A percentile compares a stretch with the other conserved stretches of the same genome.
Conservation (phyloP, 2,329 filamentous ascomycete genomes). For the Sarocladiaceae sp. region DNA sequence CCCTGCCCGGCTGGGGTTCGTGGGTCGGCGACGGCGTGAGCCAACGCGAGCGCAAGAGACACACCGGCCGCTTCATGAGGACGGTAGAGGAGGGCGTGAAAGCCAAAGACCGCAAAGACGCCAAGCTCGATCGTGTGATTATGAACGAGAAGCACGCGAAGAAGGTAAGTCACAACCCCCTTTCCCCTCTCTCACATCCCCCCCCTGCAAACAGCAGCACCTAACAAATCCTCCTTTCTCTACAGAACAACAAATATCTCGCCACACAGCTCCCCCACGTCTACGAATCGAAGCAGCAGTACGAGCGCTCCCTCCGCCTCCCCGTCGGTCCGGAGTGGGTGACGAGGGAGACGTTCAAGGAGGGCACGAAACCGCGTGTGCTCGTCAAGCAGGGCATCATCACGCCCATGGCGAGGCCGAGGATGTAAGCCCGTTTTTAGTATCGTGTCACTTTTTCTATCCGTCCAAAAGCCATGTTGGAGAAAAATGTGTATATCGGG, state of each 20-base stretch:
- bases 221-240: constrained; percentile 1
- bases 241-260: constrained; percentile 82
- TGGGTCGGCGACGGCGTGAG: constrained; percentile 84
- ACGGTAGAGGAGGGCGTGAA: constrained; percentile 64
- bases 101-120: constrained; percentile 71
- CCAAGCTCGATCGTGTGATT: constrained; percentile 76
- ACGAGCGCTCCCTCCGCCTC: constrained; percentile 79
- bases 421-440: not conserved
- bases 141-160: constrained; percentile 86
- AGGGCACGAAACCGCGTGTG: constrained; percentile 79
- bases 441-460: too few relatives aligned
- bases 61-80: constrained; percentile 55
- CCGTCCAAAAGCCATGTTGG: too few relatives aligned
- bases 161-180: constrained; percentile 54
- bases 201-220: not conserved
- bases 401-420: constrained; percentile 75
- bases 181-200: not conserved
- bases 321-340: constrained; percentile 92
- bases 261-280: constrained; percentile 77
- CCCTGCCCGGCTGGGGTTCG: constrained; percentile 89
- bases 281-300: constrained; percentile 84
- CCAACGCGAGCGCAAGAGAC: constrained; percentile 59
- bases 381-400: constrained; percentile 89
- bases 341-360: constrained; percentile 93
- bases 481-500: not conserved